These are phyloP conservation scores for Apophysomyces ossiformis DNA, from an alignment of 371 early-diverging fungal genomes.

Conservation along the genomic window DNA sequence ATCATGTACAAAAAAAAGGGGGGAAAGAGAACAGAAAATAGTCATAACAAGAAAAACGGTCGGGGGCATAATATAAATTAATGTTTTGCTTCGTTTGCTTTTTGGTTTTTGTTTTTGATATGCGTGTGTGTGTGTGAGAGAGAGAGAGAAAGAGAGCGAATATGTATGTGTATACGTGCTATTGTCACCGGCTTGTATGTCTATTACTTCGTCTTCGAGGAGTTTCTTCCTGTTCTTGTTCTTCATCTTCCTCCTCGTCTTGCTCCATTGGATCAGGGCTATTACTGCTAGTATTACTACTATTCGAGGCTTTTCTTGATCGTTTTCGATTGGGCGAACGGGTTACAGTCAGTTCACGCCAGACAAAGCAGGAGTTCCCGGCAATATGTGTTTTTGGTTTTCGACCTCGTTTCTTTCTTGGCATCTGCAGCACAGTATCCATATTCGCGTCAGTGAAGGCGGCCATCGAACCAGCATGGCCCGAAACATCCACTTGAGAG, in stretches of 20 bases:
- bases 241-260: too few relatives aligned
- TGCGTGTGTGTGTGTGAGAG: too few relatives aligned
- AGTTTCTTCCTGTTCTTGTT: too few relatives aligned
- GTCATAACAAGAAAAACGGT: not conserved
- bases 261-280: too few relatives aligned
- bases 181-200: too few relatives aligned
- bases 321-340: constrained; percentile 14
- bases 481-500: constrained; percentile 6
- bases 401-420: constrained; percentile 51
- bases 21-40: not conserved
- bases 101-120: too few relatives aligned
- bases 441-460: constrained; percentile 48
- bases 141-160: too few relatives aligned
- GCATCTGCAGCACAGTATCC: constrained; percentile 47
- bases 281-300: too few relatives aligned
- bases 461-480: constrained; percentile 37
- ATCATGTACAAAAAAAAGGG: not conserved
- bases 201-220: too few relatives aligned
- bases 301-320: not conserved
- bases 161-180: too few relatives aligned
- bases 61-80: not conserved
- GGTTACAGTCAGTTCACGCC: constrained; percentile 34
- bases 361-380: constrained; percentile 58
- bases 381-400: constrained; percentile 54
- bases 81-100: too few relatives aligned